Evolutionary conservation across 2,329 filamentous ascomycete species (phyloP), one percentile per base, ranked within the genome.

Genomic region (Chrysoporthe cubensis): DNA sequence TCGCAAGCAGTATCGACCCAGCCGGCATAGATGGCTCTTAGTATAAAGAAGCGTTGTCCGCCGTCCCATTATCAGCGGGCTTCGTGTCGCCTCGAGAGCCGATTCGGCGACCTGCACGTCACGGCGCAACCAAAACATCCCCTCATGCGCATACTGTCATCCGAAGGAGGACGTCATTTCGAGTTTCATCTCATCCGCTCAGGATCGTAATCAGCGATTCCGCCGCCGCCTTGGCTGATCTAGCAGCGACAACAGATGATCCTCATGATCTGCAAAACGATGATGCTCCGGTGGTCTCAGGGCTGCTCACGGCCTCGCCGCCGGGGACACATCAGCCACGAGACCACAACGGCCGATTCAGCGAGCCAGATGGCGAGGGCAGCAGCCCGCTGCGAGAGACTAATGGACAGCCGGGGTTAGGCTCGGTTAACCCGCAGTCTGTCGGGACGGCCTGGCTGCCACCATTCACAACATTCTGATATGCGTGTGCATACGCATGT

Each of bases 111-210:
- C 52, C 62, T 44, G 43, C 6, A 48, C 42, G 40, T 26, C 26
- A 56, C 62, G 37, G 21, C 40, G 44, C 37, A 44, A 13, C 13
- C 50, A 40, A 46, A 50, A 50, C 37, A 11, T 46, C 6, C 8
- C 14, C 48, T 56, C 50, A 52, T 64, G 34, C 16, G 44, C 14
- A 37, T 34, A 16, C 16, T 21, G 61, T 48, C 48, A 18, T 21
- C 61, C 61, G n/a, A 21, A 21, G 14, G 56, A 32, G 14, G 40
- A 58, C 52, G 62, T 64, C 63, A 58, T 57, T 43, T 42, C 54
- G 54, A 50, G 63, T 65, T 65, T 65, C 63, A 65, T 65, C 63
- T 40, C 63, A 60, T 43, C n/a, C 46, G 44, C 16, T 58, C 26
- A 32, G 46, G 54, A 58, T 58, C 26, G 42, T 59, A 34, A 50